phyloP scores from a whole-genome alignment of 2,329 filamentous ascomycete species.

The Onygena corvina region DNA sequence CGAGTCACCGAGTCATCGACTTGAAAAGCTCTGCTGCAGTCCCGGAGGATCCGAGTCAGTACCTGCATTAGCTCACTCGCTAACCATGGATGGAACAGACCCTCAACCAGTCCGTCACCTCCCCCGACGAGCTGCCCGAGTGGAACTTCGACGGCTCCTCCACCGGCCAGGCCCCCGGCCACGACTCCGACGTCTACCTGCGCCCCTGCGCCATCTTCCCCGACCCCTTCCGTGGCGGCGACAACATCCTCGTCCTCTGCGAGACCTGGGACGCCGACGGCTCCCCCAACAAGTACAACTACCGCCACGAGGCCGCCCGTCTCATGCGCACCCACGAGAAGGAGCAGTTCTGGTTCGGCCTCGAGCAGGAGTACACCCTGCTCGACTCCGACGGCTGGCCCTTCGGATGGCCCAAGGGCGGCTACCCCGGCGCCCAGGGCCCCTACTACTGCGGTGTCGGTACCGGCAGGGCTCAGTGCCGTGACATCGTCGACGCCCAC shows the following conservation, averaged over 20 bases:
- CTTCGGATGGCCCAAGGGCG: constrained; percentile 79
- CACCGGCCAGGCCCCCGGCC: constrained; percentile 79
- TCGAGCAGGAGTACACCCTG: constrained; percentile 95
- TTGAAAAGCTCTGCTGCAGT: too few relatives aligned
- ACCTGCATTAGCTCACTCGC: constrained; percentile 1
- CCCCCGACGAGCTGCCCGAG: constrained; percentile 56
- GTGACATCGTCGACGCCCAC: constrained; percentile 93
- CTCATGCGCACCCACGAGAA: constrained; percentile 78
- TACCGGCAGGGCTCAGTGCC: constrained; percentile 91
- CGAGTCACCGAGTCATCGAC: too few relatives aligned
- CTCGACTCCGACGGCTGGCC: constrained; percentile 77
- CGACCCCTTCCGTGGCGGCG: constrained; percentile 76
- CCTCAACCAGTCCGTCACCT: constrained; percentile 45
- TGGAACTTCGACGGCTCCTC: constrained; percentile 85
- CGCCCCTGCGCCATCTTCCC: constrained; percentile 79
- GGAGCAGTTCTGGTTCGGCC: constrained; percentile 89
- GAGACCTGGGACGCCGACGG: constrained; percentile 93
- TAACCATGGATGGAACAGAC: constrained; percentile 40
- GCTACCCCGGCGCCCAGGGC: constrained; percentile 84
- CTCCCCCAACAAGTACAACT: constrained; percentile 97
- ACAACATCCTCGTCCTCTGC: constrained; percentile 87
- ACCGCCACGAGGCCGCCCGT: constrained; percentile 79
- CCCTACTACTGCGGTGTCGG: constrained; percentile 98
- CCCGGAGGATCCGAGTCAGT: too few relatives aligned
- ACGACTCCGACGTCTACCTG: constrained; percentile 97